These are phyloP conservation scores for Coemansia aciculifera DNA, from an alignment of 192 early-diverging fungal species.

Conservation along the genomic window DNA sequence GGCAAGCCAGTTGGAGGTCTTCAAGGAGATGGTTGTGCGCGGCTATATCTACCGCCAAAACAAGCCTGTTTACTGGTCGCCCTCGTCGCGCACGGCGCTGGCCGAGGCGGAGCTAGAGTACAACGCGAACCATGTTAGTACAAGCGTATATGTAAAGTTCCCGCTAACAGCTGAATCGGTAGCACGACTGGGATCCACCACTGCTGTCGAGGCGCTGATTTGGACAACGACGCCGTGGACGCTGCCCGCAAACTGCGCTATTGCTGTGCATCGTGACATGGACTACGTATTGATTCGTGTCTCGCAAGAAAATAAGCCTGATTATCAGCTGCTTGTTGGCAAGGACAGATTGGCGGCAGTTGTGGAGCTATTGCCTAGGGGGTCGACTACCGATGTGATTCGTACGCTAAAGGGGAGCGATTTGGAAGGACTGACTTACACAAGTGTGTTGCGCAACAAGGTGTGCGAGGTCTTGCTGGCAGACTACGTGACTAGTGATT, in stretches of 20 bases:
- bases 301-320: neutral
- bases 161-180: constrained; percentile 43
- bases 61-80: constrained; percentile 84
- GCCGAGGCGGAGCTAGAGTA: constrained; percentile 83
- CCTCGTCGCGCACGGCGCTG: constrained; percentile 76
- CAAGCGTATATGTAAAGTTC: constrained; percentile 71
- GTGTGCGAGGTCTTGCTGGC: constrained; percentile 62
- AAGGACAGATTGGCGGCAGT: constrained; percentile 24
- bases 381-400: constrained; percentile 2
- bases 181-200: constrained; percentile 13
- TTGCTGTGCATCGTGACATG: constrained; percentile 67
- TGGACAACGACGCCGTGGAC: constrained; percentile 89
- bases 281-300: constrained; percentile 58
- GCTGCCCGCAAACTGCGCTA: constrained; percentile 72
- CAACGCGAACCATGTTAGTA: constrained; percentile 70
- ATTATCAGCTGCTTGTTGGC: constrained; percentile 31
- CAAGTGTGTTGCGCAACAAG: constrained; percentile 56
- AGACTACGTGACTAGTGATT: constrained; percentile 66
- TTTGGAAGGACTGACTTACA: constrained; percentile 60
- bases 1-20: constrained; percentile 69
- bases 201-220: constrained; percentile 53
- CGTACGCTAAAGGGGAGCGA: constrained; percentile 43
- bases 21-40: constrained; percentile 69
- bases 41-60: constrained; percentile 75
- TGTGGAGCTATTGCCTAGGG: constrained; percentile 14